phyloP scores from a whole-genome alignment of 371 early-diverging fungal species.

The Paraphysoderma sedebokerense region DNA sequence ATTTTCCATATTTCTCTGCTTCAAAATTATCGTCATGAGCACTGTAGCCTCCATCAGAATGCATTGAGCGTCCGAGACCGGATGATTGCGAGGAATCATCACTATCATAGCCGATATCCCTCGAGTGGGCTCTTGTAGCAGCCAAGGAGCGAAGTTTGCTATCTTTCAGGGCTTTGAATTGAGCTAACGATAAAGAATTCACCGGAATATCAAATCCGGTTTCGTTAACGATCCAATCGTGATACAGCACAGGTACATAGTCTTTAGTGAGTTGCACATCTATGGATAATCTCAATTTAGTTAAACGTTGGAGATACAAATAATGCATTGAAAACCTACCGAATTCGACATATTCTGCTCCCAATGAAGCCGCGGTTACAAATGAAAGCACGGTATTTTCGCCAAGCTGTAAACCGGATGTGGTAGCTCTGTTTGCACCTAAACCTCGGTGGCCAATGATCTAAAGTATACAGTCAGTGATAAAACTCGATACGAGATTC shows the following conservation, averaged over 20 bases:
- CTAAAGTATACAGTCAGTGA: slow-evolving; percentile 5
- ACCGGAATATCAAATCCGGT: slow-evolving; percentile 68
- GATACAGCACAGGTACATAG: slow-evolving; percentile 77
- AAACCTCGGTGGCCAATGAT: slow-evolving; percentile 91
- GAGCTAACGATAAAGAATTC: slow-evolving; percentile 44
- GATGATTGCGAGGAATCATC: slow-evolving; percentile 3
- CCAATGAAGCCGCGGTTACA: slow-evolving; percentile 64
- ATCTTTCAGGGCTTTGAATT: slow-evolving; percentile 42
- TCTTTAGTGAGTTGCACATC: slow-evolving; percentile 94
- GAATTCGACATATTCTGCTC: slow-evolving; percentile 88
- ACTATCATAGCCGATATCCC: too few relatives aligned
- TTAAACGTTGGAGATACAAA: not conserved
- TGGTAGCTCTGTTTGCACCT: slow-evolving; percentile 56
- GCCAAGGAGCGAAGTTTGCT: too few relatives aligned
- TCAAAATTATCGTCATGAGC: too few relatives aligned
- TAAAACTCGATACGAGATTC: not conserved
- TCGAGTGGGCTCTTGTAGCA: too few relatives aligned
- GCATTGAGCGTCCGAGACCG: not conserved
- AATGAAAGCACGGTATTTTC: slow-evolving; percentile 92
- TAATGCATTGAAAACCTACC: slow-evolving; percentile 22
- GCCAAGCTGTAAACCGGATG: slow-evolving; percentile 48
- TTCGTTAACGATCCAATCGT: slow-evolving; percentile 82
- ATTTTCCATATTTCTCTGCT: too few relatives aligned
- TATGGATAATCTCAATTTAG: slow-evolving; percentile 6
- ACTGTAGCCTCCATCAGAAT: not conserved